Evolutionary conservation across 495 filamentous ascomycete genomes (phyloP).

Genomic region (Daldinia concentrica): DNA sequence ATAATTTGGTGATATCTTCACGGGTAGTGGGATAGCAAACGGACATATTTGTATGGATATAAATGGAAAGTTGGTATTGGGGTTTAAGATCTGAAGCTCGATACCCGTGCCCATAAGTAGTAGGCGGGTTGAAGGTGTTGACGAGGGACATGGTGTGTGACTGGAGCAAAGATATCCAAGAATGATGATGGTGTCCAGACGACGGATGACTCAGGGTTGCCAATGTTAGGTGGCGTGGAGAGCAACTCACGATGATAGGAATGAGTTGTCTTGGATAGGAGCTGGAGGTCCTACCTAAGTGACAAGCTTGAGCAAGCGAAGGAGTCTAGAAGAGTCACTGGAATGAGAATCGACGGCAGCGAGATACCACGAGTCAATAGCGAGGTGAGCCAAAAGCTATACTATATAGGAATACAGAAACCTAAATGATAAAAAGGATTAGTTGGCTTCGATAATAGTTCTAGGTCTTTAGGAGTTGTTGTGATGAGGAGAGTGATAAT

Average conservation of each 20-base stretch:
- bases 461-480: constrained; percentile 12
- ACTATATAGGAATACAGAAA: constrained; percentile 1
- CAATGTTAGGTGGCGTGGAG: constrained; percentile 21
- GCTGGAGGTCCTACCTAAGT: constrained; percentile 39
- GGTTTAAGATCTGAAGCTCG: constrained; percentile 1
- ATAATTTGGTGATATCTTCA: not conserved
- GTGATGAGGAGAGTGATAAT: not conserved
- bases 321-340: constrained; percentile 40
- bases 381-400: constrained; percentile 3
- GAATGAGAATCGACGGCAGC: constrained; percentile 37
- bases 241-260: constrained; percentile 33
- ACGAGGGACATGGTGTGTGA: constrained; percentile 23
- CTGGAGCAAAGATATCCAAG: constrained; percentile 22
- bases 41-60: constrained; percentile 3
- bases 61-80: constrained; percentile 3
- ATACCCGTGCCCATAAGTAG: constrained; percentile 4
- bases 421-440: not conserved
- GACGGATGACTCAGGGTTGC: constrained; percentile 33
- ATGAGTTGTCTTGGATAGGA: constrained; percentile 45
- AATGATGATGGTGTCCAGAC: constrained; percentile 43
- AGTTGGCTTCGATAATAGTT: not conserved
- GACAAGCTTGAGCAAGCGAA: constrained; percentile 22
- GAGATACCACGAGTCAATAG: constrained; percentile 10
- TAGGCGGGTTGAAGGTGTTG: constrained; percentile 8
- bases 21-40: not conserved